phyloP scores from a whole-genome alignment of 1,284 basidiomycete genomes.

The Ceratobasidium papillatum region DNA sequence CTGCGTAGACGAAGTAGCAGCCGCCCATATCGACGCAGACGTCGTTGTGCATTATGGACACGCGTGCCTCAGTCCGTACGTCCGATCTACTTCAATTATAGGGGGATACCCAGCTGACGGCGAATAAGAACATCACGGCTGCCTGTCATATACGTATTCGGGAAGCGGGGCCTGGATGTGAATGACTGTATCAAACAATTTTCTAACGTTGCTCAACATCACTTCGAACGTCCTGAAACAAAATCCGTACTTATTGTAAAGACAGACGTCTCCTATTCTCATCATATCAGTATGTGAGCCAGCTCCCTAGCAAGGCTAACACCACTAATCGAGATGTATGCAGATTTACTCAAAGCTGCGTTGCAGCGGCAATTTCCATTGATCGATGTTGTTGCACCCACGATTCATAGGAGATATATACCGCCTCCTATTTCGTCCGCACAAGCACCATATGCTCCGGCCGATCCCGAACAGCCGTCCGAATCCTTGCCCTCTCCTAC shows the following conservation, averaged over 20 bases:
- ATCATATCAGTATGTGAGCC: slow-evolving; percentile 63
- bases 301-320: slow-evolving; percentile 1
- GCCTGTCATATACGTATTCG: slow-evolving; percentile 87
- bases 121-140: slow-evolving; percentile 72
- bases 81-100: background rate
- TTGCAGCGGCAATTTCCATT: slow-evolving; percentile 37
- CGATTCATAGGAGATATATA: slow-evolving; percentile 44
- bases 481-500: slow-evolving; percentile 36
- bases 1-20: slow-evolving; percentile 96
- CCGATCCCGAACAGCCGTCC: slow-evolving; percentile 40
- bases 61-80: slow-evolving; percentile 89
- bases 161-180: slow-evolving; percentile 67
- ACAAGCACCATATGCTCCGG: slow-evolving; percentile 44
- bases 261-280: slow-evolving; percentile 85
- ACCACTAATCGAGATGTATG: background rate
- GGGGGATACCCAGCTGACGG: background rate
- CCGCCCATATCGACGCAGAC: slow-evolving; percentile 93
- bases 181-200: slow-evolving; percentile 57
- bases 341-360: slow-evolving; percentile 15
- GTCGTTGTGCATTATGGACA: slow-evolving; percentile 95
- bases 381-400: slow-evolving; percentile 48
- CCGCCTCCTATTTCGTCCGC: slow-evolving; percentile 39
- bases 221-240: background rate
- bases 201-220: slow-evolving; percentile 31
- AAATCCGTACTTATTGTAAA: slow-evolving; percentile 61